Evolutionary conservation across 768 basidiomycete genomes (phyloP).

Genomic region (Xanthoconium purpureum): DNA sequence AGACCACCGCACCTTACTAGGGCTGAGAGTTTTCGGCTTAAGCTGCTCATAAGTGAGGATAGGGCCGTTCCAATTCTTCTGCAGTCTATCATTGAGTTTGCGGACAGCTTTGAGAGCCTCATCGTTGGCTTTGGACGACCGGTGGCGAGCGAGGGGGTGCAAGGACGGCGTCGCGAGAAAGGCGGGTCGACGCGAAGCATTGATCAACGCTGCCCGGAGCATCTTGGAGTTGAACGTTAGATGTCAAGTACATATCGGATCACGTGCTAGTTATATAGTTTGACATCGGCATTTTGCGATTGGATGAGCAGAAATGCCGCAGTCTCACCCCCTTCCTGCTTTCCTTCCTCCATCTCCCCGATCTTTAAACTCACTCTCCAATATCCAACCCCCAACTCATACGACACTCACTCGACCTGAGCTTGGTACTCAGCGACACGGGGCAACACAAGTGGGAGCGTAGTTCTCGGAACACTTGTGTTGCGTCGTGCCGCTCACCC

Average conservation of each 20-base stretch:
- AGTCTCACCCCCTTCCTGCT: constrained; percentile 5
- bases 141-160: constrained; percentile 28
- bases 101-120: constrained; percentile 28
- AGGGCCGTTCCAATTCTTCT: constrained; percentile 75
- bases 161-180: constrained; percentile 9
- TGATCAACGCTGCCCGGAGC: constrained; percentile 23
- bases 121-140: constrained; percentile 33
- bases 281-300: constrained; percentile 29
- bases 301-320: constrained; percentile 43
- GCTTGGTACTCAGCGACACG: constrained; percentile 5
- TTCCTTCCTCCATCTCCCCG: background rate
- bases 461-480: constrained; percentile 44
- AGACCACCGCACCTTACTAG: constrained; percentile 49
- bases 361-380: too few relatives aligned
- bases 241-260: background rate
- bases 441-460: constrained; percentile 41
- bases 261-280: constrained; percentile 9
- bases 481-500: constrained; percentile 13
- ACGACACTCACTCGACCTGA: background rate
- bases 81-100: constrained; percentile 37
- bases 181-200: constrained; percentile 12
- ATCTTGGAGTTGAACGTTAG: constrained; percentile 6
- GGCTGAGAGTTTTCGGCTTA: constrained; percentile 74
- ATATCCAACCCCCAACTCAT: too few relatives aligned
- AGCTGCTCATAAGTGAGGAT: constrained; percentile 76